Percentiles rank a stretch among this genome's conserved stretches.
These are phyloP conservation scores for Amauroascus niger DNA, from an alignment of 2,329 filamentous ascomycete species.

Conservation along the genomic window DNA sequence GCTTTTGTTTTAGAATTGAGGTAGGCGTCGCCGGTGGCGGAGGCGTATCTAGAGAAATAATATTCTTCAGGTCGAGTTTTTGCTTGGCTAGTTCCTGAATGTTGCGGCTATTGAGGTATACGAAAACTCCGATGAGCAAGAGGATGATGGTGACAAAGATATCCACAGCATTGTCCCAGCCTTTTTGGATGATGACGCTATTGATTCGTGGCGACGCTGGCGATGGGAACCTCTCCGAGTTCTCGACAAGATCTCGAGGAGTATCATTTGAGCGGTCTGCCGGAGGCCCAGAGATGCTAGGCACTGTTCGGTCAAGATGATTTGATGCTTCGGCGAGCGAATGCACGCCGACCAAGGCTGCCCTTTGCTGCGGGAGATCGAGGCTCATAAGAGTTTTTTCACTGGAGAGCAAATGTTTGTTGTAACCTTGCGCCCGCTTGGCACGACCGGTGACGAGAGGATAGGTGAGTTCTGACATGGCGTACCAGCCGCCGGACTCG, in stretches of 20 bases:
- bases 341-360: conserved; percentile 63
- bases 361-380: conserved; percentile 43
- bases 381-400: conserved; percentile 33
- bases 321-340: conserved; percentile 45
- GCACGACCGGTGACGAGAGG: conserved; percentile 70
- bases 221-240: conserved; percentile 31
- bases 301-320: conserved; percentile 29
- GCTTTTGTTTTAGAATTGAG: neutral
- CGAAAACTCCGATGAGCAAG: conserved; percentile 33
- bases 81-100: conserved; percentile 36
- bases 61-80: conserved; percentile 39
- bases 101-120: conserved; percentile 37
- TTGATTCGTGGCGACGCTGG: conserved; percentile 31
- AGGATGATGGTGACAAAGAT: conserved; percentile 36
- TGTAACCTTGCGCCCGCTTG: conserved; percentile 48
- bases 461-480: conserved; percentile 76
- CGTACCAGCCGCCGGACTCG: conserved; percentile 82
- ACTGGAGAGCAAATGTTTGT: conserved; percentile 39
- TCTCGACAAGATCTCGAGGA: conserved; percentile 29
- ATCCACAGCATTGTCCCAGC: conserved; percentile 38
- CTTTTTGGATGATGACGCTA: conserved; percentile 38
- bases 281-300: conserved; percentile 38
- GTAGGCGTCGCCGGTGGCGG: conserved; percentile 8
- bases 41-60: conserved; percentile 26
- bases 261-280: conserved; percentile 31